Evolutionary conservation across 768 basidiomycete genomes (phyloP), one percentile per base, ranked within the genome.

Genomic region (Pulveroboletus sp.): DNA sequence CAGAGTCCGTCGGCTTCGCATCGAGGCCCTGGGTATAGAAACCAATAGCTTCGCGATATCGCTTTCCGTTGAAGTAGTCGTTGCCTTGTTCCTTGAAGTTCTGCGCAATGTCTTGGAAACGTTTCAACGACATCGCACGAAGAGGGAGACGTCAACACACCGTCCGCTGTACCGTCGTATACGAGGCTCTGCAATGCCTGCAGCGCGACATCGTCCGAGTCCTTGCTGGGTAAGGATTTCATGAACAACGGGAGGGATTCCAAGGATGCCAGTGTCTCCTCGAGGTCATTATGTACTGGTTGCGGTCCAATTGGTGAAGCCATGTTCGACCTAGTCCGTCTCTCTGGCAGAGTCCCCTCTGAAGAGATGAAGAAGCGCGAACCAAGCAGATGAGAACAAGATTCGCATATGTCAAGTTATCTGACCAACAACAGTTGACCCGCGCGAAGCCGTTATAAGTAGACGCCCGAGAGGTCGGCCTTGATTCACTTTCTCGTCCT

Each of bases 31-130:
- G 89, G 0, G 85, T 83, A 66, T 98, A 99, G 66, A 97, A 96
- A 1, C 83, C 81, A 8, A 85, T 53, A 1, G 96, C 96, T 66
- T 98, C 93, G 33, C 89, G 80, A 67, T 81, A 88, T 38, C 89
- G 80, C 62, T 89, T 91, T 27, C 85, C 86, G 57, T 83, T 85
- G 72, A 89, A 95, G 61, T 95, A 91, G 48, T 94, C 93, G 64
- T 97, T 98, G 5, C 93, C 96, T 64, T 95, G 91, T 46, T 91
- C 83, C 67, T 96, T 97, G 71, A 97, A 96, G 62, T 89, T 93
- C 53, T 81, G 77, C 1, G 95, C 92, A 56, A 92, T 75, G 67
- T 98, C 96, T 95, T 55, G 26, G 37, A 0, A 24, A 51, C 33
- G 21, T 1, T 8, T 59, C 38, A 57, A 30, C 4, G 42, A 43